A percentile compares a stretch with the other conserved stretches of the same genome.
phyloP scores from a whole-genome alignment of 2,329 filamentous ascomycete species.

The Pseudophaeomoniella oleicola region DNA sequence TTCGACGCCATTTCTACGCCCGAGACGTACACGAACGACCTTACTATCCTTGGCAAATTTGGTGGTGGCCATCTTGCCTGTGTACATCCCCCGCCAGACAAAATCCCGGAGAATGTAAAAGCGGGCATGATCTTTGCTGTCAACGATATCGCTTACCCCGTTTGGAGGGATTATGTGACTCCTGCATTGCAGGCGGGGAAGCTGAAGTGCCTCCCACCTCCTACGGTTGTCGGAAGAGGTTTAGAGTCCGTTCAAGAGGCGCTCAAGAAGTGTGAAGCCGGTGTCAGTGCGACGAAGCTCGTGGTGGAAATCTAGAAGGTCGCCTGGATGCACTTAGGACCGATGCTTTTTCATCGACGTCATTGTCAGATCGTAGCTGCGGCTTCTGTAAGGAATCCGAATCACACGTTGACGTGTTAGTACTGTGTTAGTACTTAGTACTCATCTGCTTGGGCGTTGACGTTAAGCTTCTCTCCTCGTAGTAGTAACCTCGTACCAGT shows the following conservation, averaged over 20 bases:
- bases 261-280: constrained; percentile 20
- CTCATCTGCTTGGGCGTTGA: too few species aligned
- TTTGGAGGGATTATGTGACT: constrained; percentile 19
- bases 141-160: constrained; percentile 13
- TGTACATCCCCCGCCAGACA: constrained; percentile 4
- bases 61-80: constrained; percentile 8
- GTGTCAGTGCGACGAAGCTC: constrained; percentile 25
- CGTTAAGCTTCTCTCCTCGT: too few species aligned
- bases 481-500: too few species aligned
- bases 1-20: constrained; percentile 13
- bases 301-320: constrained; percentile 15
- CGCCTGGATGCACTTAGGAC: too few species aligned
- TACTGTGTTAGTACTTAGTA: too few species aligned
- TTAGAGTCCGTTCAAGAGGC: constrained; percentile 21
- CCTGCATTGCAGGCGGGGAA: constrained; percentile 15
- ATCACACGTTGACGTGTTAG: too few species aligned
- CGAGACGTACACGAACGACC: constrained; percentile 8
- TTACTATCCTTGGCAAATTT: constrained; percentile 8
- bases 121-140: constrained; percentile 14
- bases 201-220: constrained; percentile 17
- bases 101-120: constrained; percentile 17
- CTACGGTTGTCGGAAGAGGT: constrained; percentile 23
- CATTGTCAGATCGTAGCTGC: too few species aligned
- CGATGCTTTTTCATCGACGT: too few species aligned
- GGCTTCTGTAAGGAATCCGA: too few species aligned